phyloP scores from a whole-genome alignment of 1,284 basidiomycete species.

The Ceratobasidium sp. region DNA sequence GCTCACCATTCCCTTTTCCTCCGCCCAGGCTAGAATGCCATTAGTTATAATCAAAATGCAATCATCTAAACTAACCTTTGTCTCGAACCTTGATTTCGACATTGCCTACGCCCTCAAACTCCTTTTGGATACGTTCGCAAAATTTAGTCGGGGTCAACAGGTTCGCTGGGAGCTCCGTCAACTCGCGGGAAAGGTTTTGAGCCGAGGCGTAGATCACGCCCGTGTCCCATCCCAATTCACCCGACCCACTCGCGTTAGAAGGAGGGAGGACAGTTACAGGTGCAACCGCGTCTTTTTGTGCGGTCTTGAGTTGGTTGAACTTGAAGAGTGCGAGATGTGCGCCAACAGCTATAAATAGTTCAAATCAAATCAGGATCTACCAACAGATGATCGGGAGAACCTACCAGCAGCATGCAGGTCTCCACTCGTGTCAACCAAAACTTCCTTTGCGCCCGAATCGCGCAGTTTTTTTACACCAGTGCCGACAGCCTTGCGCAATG shows the following conservation, averaged over 20 bases:
- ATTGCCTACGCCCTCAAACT: conserved; percentile 71
- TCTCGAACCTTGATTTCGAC: conserved; percentile 77
- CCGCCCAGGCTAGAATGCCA: conserved; percentile 67
- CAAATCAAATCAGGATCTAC: not conserved
- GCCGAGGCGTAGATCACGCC: conserved; percentile 76
- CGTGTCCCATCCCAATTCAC: conserved; percentile 61
- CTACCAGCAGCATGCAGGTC: conserved; percentile 71
- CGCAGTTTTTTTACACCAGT: conserved; percentile 56
- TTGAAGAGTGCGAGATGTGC: conserved; percentile 75
- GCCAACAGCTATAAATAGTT: conserved; percentile 72
- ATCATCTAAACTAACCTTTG: conserved; percentile 59
- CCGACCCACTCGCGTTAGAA: conserved; percentile 4
- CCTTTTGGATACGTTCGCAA: conserved; percentile 70
- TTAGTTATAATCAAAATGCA: not conserved
- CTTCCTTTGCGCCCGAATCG: conserved; percentile 63
- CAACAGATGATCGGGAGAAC: conserved; percentile 3
- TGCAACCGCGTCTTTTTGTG: conserved; percentile 46
- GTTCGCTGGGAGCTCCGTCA: conserved; percentile 86
- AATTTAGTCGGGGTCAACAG: conserved; percentile 81
- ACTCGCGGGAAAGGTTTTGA: conserved; percentile 86
- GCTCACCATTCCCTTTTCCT: conserved; percentile 81
- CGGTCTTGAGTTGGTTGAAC: conserved; percentile 74
- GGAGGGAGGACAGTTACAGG: conserved; percentile 17
- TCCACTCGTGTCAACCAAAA: conserved; percentile 61
- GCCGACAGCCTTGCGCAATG: conserved; percentile 70